Base-by-base conservation (phyloP, 192 early-diverging fungal species). In the Coemansia sp. region DNA sequence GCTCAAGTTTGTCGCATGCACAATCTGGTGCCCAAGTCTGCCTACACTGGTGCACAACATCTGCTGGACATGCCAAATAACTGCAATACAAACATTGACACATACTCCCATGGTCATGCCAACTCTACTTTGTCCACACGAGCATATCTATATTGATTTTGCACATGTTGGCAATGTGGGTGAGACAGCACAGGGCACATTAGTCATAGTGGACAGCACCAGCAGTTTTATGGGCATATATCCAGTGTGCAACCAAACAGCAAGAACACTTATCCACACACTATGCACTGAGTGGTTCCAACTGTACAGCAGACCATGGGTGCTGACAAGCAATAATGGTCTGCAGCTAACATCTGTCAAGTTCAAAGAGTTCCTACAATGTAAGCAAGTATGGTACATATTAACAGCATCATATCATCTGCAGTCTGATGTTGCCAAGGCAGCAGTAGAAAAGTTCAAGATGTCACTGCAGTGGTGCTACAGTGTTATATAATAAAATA, bases 251-350 rank as follows among this genome's bases (percentile, higher is more conserved):
- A 21, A 66, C 41, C 5, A 27, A 9, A 76, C 64, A 0, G 47
- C 74, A 14, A 25, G 15, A 0, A 52, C 54, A 4, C 21, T 65
- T 7, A 47, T 23, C 5, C 43, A 63, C 0, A 48, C 60, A 0
- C 55, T 76, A 24, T 2, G 2, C 1, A 12, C 1, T 0, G 43
- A 57, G 3, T 76, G 74, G 74, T 61, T 71, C 12, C 9, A 7
- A 5, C 21, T 15, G 21, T 61, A 66, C 49, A 60, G 68, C 14
- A 21, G 22, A 1, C 68, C 74, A 0, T 5, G 5, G 2, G 3
- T 19, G n/a, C 27, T 76, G 35, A 60, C 69, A 17, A 63, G 54
- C n/a, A 68, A 76, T 62, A 76, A 76, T 54, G 68, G 60, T 2
- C 49, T 29, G 4, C 60, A 58, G 47, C 59, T 76, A 0, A 35